Base-by-base conservation (phyloP, 2,329 filamentous ascomycete species). In the Penicillium crustosum region DNA sequence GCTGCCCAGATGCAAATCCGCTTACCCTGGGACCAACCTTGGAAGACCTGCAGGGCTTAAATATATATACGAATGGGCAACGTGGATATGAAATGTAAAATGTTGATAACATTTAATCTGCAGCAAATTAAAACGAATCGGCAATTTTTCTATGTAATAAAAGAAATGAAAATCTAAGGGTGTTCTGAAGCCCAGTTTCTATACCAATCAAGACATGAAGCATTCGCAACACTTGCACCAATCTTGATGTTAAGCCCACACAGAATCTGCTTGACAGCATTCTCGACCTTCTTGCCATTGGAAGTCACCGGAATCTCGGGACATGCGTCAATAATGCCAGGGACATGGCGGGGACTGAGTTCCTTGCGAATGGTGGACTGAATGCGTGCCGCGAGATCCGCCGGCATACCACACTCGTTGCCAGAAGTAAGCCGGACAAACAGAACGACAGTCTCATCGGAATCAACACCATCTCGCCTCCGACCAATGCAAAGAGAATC, bases 201-300 rank as follows among this genome's bases (percentile, higher is more conserved):
- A 75, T 97, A 97, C 89, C 91, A 97, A 41, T 91, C 88, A 64
- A 99, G 76, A 63, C 93, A 92, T 65, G 88, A 89, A 2, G 90
- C 88, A 73, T 97, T 97, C 5, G 91, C 91, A n/a, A 97, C 93
- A 69, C 91, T 95, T 0, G 93, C 92, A 49, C 91, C 92, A 0
- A 91, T 94, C 79, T 92, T 93, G 63, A 97, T 86, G 52, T 90
- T 85, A 75, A 93, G 79, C 0, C 93, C 93, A 29, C 91, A 96
- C 1, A 99, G 78, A 44, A 97, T 97, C 76, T 97, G 93, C 80
- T 97, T 97, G 6, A 97, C 93, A 0, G 91, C 91, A 48, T 95
- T 92, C 74, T 99, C 93, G 59, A 99, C 91, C 86, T 97, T 99
- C 81, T 99, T 99, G 53, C 93, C 93, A 70, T 99, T 99, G 2